Evolutionary conservation across 345 rosid genomes (phyloP).

Genomic region (Crucihimalaya himalaica): DNA sequence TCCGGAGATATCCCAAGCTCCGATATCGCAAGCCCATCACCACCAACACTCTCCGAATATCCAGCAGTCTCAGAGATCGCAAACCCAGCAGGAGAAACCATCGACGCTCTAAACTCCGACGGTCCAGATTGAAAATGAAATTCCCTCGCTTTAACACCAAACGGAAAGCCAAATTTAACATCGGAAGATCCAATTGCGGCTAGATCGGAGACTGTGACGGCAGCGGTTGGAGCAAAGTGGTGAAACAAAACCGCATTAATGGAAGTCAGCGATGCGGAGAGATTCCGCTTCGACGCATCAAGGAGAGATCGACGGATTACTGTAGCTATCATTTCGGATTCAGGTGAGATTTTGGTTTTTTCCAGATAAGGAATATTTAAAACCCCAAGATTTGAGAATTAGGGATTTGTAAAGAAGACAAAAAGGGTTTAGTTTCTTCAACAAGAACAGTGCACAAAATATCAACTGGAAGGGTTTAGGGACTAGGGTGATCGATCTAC

Average conservation of each 20-base stretch:
- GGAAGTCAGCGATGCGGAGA: slow-evolving; percentile 22
- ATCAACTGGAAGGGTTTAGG: not conserved
- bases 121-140: slow-evolving; percentile 62
- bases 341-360: not conserved
- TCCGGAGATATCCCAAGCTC: slow-evolving; percentile 71
- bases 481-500: not conserved
- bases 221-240: slow-evolving; percentile 18
- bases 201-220: slow-evolving; percentile 27
- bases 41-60: slow-evolving; percentile 45
- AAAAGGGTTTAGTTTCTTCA: slow-evolving; percentile 12
- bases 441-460: not conserved
- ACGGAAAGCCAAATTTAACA: not conserved
- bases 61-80: slow-evolving; percentile 43
- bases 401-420: slow-evolving; percentile 39
- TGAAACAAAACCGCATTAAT: slow-evolving; percentile 11
- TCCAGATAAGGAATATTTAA: slow-evolving; percentile 1
- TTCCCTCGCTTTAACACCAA: slow-evolving; percentile 29
- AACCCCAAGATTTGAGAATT: slow-evolving; percentile 19
- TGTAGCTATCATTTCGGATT: slow-evolving; percentile 34
- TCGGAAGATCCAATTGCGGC: not conserved
- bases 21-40: slow-evolving; percentile 39
- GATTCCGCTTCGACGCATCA: slow-evolving; percentile 23
- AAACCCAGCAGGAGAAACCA: slow-evolving; percentile 43
- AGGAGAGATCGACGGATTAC: slow-evolving; percentile 34
- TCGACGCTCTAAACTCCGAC: slow-evolving; percentile 33